A percentile compares a stretch with the other conserved stretches of the same genome.
These are phyloP conservation scores for Ceratocystis variospora DNA, from an alignment of 2,329 filamentous ascomycete genomes.

Conservation along the genomic window DNA sequence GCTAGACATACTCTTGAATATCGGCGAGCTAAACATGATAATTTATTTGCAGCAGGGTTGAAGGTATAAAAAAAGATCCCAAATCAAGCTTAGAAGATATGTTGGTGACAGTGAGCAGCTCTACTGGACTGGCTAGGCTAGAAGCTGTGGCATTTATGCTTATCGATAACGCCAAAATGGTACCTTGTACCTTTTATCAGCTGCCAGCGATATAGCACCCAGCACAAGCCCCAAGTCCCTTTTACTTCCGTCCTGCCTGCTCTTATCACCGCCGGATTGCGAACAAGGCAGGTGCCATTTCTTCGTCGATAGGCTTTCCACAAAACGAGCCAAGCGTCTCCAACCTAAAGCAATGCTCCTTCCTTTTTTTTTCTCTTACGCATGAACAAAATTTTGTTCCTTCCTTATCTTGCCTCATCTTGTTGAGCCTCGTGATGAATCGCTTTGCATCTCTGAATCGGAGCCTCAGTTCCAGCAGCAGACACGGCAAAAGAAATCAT, in stretches of 20 bases:
- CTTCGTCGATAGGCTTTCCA: background rate
- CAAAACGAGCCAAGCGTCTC: background rate
- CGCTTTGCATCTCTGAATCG: background rate
- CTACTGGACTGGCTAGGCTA: background rate
- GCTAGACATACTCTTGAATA: conserved; percentile 20
- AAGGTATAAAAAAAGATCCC: background rate
- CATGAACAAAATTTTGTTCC: background rate
- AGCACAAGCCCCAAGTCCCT: background rate
- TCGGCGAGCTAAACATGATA: conserved; percentile 20
- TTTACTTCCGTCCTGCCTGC: background rate
- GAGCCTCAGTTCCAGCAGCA: background rate
- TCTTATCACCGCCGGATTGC: conserved; percentile 14
- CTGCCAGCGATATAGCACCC: background rate
- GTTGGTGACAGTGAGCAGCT: conserved; percentile 4
- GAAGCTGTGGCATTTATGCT: conserved; percentile 5
- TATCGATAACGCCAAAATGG: background rate
- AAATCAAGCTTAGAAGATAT: background rate
- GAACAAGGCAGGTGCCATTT: background rate
- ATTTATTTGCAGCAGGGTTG: background rate
- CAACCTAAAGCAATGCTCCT: background rate
- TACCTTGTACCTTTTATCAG: background rate
- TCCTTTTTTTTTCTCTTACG: background rate
- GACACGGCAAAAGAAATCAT: background rate
- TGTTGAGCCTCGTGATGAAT: background rate
- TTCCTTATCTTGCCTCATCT: background rate